phyloP scores from a whole-genome alignment of 2,329 filamentous ascomycete species.

The Geosmithia morbida region DNA sequence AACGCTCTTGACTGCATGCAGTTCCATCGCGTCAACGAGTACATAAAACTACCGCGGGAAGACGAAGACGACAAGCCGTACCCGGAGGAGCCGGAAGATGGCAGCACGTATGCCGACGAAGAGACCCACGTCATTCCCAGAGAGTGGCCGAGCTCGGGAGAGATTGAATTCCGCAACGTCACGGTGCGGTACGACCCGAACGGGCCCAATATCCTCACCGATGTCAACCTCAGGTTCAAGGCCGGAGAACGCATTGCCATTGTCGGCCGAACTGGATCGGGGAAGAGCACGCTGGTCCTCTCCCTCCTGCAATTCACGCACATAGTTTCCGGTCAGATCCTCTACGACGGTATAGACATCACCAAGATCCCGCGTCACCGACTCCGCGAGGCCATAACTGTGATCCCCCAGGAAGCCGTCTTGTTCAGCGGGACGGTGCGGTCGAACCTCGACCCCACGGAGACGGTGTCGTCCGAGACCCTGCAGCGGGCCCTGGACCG shows the following conservation, averaged over 20 bases:
- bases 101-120: constrained; percentile 12
- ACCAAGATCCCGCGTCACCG: constrained; percentile 31
- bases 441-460: constrained; percentile 51
- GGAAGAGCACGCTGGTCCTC: constrained; percentile 58
- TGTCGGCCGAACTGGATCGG: constrained; percentile 68
- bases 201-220: constrained; percentile 31
- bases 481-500: constrained; percentile 46
- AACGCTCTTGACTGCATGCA: constrained; percentile 5
- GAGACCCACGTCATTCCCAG: constrained; percentile 16
- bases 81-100: constrained; percentile 11
- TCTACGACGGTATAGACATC: constrained; percentile 42
- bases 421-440: constrained; percentile 37
- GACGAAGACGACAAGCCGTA: constrained; percentile 25
- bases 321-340: constrained; percentile 33
- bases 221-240: constrained; percentile 33
- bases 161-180: constrained; percentile 34
- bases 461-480: constrained; percentile 33
- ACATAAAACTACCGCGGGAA: constrained; percentile 29
- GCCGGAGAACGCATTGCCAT: constrained; percentile 67
- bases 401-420: constrained; percentile 45
- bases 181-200: constrained; percentile 32
- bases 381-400: constrained; percentile 38
- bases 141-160: constrained; percentile 29
- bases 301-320: constrained; percentile 40
- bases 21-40: constrained; percentile 35